Percentiles rank a stretch among this genome's conserved stretches.
These are phyloP conservation scores for Ophiostoma sp. DNA, from an alignment of 2,329 filamentous ascomycete species.

Conservation along the genomic window DNA sequence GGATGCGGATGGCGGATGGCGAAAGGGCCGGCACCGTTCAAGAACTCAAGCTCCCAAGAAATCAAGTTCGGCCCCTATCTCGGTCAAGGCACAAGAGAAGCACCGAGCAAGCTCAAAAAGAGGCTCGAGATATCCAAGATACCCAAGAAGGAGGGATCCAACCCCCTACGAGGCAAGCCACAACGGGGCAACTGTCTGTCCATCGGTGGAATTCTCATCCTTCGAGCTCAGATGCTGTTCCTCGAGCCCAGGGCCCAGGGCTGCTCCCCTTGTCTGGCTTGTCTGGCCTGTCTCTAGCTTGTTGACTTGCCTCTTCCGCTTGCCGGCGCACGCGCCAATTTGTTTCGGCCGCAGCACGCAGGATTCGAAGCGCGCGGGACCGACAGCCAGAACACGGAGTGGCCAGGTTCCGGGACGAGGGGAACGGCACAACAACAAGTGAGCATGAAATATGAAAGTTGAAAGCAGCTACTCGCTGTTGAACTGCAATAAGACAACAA, in stretches of 20 bases:
- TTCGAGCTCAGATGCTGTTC: background rate
- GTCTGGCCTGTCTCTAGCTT: background rate
- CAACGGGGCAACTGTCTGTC: conserved; percentile 18
- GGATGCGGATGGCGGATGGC: background rate
- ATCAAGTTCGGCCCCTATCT: background rate
- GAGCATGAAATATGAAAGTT: background rate
- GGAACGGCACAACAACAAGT: background rate
- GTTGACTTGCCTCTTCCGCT: background rate
- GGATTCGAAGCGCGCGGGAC: conserved; percentile 14
- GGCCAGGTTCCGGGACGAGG: background rate
- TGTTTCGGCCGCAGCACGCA: conserved; percentile 25
- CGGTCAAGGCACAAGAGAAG: background rate
- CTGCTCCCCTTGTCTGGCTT: background rate
- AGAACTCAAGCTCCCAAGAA: background rate
- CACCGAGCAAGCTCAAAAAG: background rate
- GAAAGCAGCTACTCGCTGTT: background rate
- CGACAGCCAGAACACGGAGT: conserved; percentile 1
- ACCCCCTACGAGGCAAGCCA: background rate
- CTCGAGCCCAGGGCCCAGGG: background rate
- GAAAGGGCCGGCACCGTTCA: background rate
- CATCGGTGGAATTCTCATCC: conserved; percentile 1
- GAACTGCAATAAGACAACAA: background rate
- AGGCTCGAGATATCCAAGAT: background rate
- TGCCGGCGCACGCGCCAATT: conserved; percentile 1
- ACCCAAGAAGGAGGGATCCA: background rate